Conservation (phyloP, 2,329 filamentous ascomycete genomes). For the Ceratocystis huliohia region DNA sequence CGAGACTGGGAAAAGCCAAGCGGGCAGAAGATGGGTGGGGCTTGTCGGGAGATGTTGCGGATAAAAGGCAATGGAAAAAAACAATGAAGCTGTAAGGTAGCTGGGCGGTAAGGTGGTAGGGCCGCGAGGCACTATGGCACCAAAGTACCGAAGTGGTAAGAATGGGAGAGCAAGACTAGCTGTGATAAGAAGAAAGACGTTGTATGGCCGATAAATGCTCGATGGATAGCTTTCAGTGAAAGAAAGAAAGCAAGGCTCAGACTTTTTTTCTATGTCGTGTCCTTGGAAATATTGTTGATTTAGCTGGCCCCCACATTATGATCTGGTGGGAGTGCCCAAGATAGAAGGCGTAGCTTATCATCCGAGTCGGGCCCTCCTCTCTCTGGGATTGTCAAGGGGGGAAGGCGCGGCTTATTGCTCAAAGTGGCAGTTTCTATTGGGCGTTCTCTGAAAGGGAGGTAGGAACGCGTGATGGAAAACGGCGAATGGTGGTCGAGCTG, state of each 20-base stretch:
- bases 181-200: neutral
- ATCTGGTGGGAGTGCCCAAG: neutral
- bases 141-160: neutral
- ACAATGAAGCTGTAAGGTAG: neutral
- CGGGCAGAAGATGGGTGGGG: neutral
- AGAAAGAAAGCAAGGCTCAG: neutral
- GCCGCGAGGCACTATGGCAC: neutral
- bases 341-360: neutral
- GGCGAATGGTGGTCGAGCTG: neutral
- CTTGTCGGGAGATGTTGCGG: neutral
- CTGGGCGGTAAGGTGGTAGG: no score
- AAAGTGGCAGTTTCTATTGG: neutral
- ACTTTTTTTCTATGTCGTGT: neutral
- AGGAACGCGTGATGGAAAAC: neutral
- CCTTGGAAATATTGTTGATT: neutral
- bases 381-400: neutral
- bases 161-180: neutral
- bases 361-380: neutral
- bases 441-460: neutral
- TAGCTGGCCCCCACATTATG: neutral
- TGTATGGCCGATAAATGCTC: neutral
- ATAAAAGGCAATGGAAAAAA: conserved; percentile 6
- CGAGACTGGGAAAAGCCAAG: neutral
- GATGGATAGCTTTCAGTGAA: neutral
- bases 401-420: neutral